Evolutionary conservation across 805 yeast genomes (phyloP).

Genomic region (Starmerella vaccinii): DNA sequence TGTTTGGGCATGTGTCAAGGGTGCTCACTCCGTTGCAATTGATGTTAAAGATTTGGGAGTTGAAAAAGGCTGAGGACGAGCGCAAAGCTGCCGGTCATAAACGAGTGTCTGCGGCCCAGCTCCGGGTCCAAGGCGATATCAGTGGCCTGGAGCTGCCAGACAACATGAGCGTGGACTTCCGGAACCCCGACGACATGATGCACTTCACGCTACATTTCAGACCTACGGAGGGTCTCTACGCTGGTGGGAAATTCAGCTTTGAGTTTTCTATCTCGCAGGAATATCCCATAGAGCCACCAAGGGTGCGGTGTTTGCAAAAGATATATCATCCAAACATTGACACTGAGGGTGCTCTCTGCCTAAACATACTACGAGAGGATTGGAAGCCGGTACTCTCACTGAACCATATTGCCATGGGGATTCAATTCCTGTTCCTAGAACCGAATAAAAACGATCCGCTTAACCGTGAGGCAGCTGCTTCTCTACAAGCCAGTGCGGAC

Average conservation of each 20-base stretch:
- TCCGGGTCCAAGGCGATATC: slow-evolving; percentile 63
- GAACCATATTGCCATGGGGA: slow-evolving; percentile 72
- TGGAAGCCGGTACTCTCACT: slow-evolving; percentile 90
- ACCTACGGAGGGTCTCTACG: slow-evolving; percentile 68
- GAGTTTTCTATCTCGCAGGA: slow-evolving; percentile 53
- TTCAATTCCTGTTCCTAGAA: slow-evolving; percentile 74
- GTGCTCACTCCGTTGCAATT: not conserved
- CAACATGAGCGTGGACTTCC: slow-evolving; percentile 43
- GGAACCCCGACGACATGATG: slow-evolving; percentile 49
- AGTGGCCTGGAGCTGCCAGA: slow-evolving; percentile 57
- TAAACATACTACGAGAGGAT: slow-evolving; percentile 84
- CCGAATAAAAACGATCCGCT: slow-evolving; percentile 90
- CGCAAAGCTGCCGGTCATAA: slow-evolving; percentile 29
- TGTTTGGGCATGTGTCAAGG: not conserved
- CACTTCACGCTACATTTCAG: slow-evolving; percentile 45
- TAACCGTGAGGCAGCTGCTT: slow-evolving; percentile 78
- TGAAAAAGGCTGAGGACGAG: slow-evolving; percentile 48
- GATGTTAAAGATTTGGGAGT: slow-evolving; percentile 48
- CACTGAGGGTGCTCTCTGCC: slow-evolving; percentile 77
- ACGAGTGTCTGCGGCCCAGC: slow-evolving; percentile 51
- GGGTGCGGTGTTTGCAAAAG: slow-evolving; percentile 55
- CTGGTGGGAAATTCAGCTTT: slow-evolving; percentile 60
- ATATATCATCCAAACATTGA: slow-evolving; percentile 95
- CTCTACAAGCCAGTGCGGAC: slow-evolving; percentile 34
- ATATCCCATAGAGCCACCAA: slow-evolving; percentile 91